Evolutionary conservation across 2,329 filamentous ascomycete genomes (phyloP).

Genomic region (Pestalotiopsis sp.): DNA sequence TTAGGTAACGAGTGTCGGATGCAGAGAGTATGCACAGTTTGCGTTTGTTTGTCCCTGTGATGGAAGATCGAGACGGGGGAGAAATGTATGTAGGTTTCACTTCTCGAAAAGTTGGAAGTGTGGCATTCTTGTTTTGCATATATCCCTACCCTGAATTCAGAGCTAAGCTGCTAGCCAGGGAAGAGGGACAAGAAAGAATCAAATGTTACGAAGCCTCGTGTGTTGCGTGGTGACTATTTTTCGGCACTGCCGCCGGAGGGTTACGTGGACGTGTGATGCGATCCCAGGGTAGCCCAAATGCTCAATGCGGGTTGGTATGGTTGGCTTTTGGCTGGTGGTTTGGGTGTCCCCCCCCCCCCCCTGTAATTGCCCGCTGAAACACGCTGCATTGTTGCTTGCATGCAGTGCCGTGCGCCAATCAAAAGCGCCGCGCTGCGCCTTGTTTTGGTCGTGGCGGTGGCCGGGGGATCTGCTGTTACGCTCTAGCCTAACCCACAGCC

Average conservation of each 20-base stretch:
- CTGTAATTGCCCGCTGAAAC: background rate
- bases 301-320: background rate
- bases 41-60: background rate
- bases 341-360: background rate
- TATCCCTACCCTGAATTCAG: background rate
- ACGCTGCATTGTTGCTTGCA: background rate
- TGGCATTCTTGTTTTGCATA: background rate
- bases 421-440: background rate
- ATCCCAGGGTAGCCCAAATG: background rate
- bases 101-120: background rate
- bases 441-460: background rate
- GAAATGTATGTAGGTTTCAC: background rate
- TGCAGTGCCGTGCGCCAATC: background rate
- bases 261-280: conserved; percentile 13
- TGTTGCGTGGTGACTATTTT: background rate
- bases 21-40: background rate
- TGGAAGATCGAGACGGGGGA: background rate
- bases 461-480: background rate
- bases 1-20: conserved; percentile 2
- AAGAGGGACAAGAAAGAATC: too few species aligned
- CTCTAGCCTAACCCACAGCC: background rate
- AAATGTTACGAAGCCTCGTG: background rate
- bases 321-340: background rate
- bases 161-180: background rate
- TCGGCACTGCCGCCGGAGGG: conserved; percentile 6